A percentile compares a stretch with the other conserved stretches of the same genome.
Conservation (phyloP, 768 basidiomycete genomes). For the Pulveroboletus frians region DNA sequence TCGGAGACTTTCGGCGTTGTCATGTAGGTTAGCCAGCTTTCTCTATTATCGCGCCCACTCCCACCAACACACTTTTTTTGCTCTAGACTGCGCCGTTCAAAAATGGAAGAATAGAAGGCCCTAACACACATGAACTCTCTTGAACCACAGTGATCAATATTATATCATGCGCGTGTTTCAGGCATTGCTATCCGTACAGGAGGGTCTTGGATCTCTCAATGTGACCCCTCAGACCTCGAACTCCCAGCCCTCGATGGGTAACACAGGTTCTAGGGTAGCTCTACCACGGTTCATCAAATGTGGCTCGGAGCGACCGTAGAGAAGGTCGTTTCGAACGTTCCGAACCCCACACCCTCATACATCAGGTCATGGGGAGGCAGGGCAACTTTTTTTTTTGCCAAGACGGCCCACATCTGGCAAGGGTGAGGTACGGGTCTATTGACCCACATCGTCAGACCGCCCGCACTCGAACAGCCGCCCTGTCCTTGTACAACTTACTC, state of each 20-base stretch:
- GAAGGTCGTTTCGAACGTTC: neutral
- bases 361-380: neutral
- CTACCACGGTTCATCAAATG: neutral
- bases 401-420: neutral
- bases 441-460: neutral
- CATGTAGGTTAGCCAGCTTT: neutral
- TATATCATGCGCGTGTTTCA: slow-evolving; percentile 2
- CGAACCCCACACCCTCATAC: neutral
- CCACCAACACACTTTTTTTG: neutral
- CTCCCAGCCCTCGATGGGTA: neutral
- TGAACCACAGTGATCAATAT: neutral
- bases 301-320: slow-evolving; percentile 1
- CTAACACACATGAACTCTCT: neutral
- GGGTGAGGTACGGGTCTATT: neutral
- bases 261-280: neutral
- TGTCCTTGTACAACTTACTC: neutral
- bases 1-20: too few species aligned
- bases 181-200: slow-evolving; percentile 5
- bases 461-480: neutral
- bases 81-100: too few species aligned
- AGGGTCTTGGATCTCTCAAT: neutral
- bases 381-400: neutral
- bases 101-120: neutral
- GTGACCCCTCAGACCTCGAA: neutral
- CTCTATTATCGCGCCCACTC: neutral